Base-by-base conservation (phyloP, 768 basidiomycete species). In the Mycena kentingensis region DNA sequence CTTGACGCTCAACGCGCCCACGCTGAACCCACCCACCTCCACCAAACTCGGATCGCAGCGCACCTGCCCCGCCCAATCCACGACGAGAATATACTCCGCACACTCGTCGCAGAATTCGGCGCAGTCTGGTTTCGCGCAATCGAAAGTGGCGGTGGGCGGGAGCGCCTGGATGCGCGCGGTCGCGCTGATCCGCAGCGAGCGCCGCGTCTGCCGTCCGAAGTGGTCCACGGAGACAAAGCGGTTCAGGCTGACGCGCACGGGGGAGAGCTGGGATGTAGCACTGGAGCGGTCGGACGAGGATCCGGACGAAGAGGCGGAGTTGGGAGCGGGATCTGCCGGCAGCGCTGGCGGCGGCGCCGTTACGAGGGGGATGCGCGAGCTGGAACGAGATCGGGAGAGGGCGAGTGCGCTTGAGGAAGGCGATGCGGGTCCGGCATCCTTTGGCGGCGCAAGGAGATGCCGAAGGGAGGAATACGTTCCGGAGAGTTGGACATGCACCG, bases 401-500 rank as follows among this genome's bases (percentile, higher is more conserved):
- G n/a, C n/a, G n/a, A n/a, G n/a, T n/a, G 31, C 8, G 8, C 8
- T 32, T 32, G 31, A 32, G 31, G 31, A 32, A 8, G 31, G 16
- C 31, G 31, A 32, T 16, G 31, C 8, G 31, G 31, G 16, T 8
- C 31, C 16, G 31, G 31, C 8, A 8, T 8, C 31, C 31, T 8
- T 8, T 8, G 8, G 31, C 21, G 41, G 41, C 12, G 10, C 18
- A 7, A 54, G 13, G 15, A 54, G 39, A 19, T 54, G 21, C 16
- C 39, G 45, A 24, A 54, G 34, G 24, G 53, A 43, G 10, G 32
- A 1, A 11, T 49, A 39, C 1, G 22, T 13, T 3, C 46, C 53
- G 24, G 32, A 54, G 5, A 54, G 18, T n/a, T 54, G 52, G 1
- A 54, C 24, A 21, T 54, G 53, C 5, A 54, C 2, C 2, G 53